Evolutionary conservation across 208 protist genomes (phyloP).

Genomic region (Angomonas ambiguus): DNA sequence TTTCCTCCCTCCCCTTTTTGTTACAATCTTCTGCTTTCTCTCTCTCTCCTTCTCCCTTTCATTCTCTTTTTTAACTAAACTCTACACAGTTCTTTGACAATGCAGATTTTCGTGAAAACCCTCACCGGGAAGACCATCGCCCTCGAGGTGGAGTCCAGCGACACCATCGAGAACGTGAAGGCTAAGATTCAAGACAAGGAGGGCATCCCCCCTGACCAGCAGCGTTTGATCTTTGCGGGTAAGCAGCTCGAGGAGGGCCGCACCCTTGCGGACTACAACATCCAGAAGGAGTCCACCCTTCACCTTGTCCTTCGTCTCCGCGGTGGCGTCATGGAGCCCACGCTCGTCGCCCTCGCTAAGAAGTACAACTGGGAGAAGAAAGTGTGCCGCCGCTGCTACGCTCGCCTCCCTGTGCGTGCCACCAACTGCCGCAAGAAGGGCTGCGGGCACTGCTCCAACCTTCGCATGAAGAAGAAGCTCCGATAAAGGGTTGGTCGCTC

Average conservation of each 20-base stretch:
- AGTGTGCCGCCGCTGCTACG: constrained; percentile 93
- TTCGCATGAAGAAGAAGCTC: constrained; percentile 99
- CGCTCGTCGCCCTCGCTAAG: constrained; percentile 94
- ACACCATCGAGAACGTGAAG: constrained; percentile 98
- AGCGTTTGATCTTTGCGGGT: constrained; percentile 93
- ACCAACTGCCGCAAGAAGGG: constrained; percentile 99
- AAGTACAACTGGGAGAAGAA: constrained; percentile 99
- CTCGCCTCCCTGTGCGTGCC: constrained; percentile 96
- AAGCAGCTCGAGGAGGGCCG: constrained; percentile 99
- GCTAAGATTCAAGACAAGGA: constrained; percentile 99
- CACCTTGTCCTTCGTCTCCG: constrained; percentile 97
- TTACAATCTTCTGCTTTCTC: not conserved
- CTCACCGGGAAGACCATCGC: constrained; percentile 98
- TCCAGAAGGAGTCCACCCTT: constrained; percentile 99
- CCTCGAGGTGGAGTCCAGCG: constrained; percentile 95
- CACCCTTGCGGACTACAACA: constrained; percentile 98
- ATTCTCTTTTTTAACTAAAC: constrained; percentile 32
- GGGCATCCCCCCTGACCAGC: constrained; percentile 94
- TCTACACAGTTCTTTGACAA: constrained; percentile 83
- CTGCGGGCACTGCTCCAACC: constrained; percentile 98
- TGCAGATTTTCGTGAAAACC: constrained; percentile 98
- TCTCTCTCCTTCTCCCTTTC: constrained; percentile 5
- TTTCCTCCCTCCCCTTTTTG: not conserved
- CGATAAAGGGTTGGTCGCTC: constrained; percentile 83
- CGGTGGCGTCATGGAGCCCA: constrained; percentile 96